Evolutionary conservation across 2,329 filamentous ascomycete species (phyloP), one percentile per base, ranked within the genome.

Genomic region (Curvularia eragrostidis): DNA sequence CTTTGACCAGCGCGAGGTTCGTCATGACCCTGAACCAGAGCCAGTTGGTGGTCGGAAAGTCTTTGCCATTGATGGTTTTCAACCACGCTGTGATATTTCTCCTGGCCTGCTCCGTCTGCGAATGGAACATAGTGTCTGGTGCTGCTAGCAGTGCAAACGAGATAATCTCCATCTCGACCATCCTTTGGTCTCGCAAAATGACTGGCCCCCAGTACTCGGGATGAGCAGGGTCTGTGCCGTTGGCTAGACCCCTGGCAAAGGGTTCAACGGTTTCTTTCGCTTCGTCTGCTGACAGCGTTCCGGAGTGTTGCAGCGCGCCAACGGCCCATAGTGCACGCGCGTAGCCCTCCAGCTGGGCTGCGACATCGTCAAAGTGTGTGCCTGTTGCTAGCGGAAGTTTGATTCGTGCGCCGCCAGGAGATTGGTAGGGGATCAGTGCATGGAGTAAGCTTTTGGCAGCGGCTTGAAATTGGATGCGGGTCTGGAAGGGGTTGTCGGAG

Each of bases 111-210:
- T 65, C 51, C 1, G 55, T 68, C 5, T 80, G 63, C 0, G 66
- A 62, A 9, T 70, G 60, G 5, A 71, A 71, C 58, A 82, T 78
- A 2, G 71, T 64, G 3, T 73, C 64, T 1, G 82, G 81, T 0
- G 80, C 79, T 2, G 74, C 67, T 0, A 85, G 71, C 1, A 85
- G 69, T 0, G 81, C 81, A 63, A 80, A 83, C 0, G 81, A 78
- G 3, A 85, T 75, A 24, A 81, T 80, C 62, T 85, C 83, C 39
- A 81, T 78, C 61, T 85, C 83, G 0, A 85, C 83, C 83, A 85
- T 85, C 1, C 82, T 69, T 62, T 85, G 83, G 48, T 85, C 82
- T 19, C 75, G 74, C 4, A 82, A 66, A 0, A 73, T 69, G 1
- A 84, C 76, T 1, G 74, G 67, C 0, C 82, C 82, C 83, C 83